Evolutionary conservation across 768 basidiomycete species (phyloP).

Genomic region (Arthromyces matolae): DNA sequence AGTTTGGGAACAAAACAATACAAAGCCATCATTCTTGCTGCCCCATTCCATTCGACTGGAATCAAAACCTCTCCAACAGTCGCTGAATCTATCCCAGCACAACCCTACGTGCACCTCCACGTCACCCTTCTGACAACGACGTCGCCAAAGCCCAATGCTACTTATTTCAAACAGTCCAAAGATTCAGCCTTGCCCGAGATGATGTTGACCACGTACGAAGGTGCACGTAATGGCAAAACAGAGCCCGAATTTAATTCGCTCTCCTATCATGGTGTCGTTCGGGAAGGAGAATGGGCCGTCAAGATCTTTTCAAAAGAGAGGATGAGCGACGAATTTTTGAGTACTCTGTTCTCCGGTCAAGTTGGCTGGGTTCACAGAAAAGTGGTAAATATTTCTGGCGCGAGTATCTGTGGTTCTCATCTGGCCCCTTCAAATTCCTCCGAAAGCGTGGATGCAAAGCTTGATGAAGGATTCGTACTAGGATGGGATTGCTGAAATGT

Average conservation of each 20-base stretch:
- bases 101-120: conserved; percentile 81
- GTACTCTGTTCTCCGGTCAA: conserved; percentile 56
- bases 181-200: conserved; percentile 49
- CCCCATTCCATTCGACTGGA: conserved; percentile 72
- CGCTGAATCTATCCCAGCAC: conserved; percentile 52
- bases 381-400: conserved; percentile 63
- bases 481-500: conserved; percentile 68
- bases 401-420: conserved; percentile 61
- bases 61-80: conserved; percentile 51
- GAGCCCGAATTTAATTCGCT: conserved; percentile 85
- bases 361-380: conserved; percentile 83
- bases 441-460: conserved; percentile 1
- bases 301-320: conserved; percentile 80
- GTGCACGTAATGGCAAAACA: conserved; percentile 48
- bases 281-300: conserved; percentile 63
- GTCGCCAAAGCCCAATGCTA: conserved; percentile 51
- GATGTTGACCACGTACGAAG: conserved; percentile 71
- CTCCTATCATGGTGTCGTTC: conserved; percentile 67
- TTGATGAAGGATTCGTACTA: conserved; percentile 44
- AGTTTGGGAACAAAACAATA: conserved; percentile 48
- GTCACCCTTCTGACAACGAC: conserved; percentile 89
- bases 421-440: conserved; percentile 21
- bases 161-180: conserved; percentile 61
- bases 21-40: conserved; percentile 78
- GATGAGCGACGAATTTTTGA: conserved; percentile 69